Percentiles rank a stretch among this genome's conserved stretches.
phyloP scores from a whole-genome alignment of 192 early-diverging fungal species.

The Chytriomyces sp. region DNA sequence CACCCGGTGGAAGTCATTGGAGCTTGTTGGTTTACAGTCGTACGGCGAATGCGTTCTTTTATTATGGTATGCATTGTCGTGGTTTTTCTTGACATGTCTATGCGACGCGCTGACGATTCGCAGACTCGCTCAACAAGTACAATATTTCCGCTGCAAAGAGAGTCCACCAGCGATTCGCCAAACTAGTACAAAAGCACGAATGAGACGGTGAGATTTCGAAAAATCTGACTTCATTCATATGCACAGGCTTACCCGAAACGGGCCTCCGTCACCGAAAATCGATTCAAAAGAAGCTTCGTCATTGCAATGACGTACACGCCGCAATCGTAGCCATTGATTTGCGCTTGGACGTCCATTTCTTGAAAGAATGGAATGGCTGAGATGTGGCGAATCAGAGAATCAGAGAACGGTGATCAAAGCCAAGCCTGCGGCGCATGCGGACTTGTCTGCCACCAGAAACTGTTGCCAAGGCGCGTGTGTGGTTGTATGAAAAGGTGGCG shows the following conservation, averaged over 20 bases:
- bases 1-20: constrained; percentile 33
- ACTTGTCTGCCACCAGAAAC: neutral
- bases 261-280: neutral
- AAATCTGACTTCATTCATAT: neutral
- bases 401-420: neutral
- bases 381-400: neutral
- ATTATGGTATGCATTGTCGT: constrained; percentile 16
- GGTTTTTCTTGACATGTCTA: neutral
- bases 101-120: neutral
- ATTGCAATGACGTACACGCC: constrained; percentile 36
- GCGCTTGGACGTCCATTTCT: constrained; percentile 28
- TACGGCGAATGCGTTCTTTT: constrained; percentile 17
- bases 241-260: constrained; percentile 17
- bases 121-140: constrained; percentile 16
- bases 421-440: constrained; percentile 10
- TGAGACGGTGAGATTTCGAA: neutral
- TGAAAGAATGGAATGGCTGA: constrained; percentile 5
- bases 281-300: constrained; percentile 17
- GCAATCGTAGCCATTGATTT: constrained; percentile 41
- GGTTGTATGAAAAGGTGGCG: neutral
- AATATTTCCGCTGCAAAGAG: constrained; percentile 9
- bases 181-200: constrained; percentile 2
- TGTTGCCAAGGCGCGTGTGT: neutral
- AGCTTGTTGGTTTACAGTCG: constrained; percentile 32
- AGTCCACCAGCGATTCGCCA: neutral